Evolutionary conservation across 1,284 basidiomycete species (phyloP).

Genomic region (Phaffia rhodozyma): DNA sequence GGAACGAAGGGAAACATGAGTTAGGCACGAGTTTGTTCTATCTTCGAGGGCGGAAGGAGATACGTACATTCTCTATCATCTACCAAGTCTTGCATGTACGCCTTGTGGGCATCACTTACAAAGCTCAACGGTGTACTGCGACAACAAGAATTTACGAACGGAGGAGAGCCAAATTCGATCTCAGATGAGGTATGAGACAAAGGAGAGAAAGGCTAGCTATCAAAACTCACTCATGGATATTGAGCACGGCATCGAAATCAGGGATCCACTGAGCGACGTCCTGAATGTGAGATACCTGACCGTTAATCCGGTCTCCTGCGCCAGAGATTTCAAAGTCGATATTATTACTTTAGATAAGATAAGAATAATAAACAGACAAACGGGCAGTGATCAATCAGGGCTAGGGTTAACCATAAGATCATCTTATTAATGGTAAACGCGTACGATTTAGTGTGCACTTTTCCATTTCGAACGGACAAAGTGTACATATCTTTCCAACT

Average conservation of each 20-base stretch:
- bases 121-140: slow-evolving; percentile 38
- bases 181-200: slow-evolving; percentile 18
- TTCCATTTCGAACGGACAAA: slow-evolving; percentile 23
- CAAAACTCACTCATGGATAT: slow-evolving; percentile 24
- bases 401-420: not conserved
- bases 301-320: slow-evolving; percentile 26
- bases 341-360: slow-evolving; percentile 4
- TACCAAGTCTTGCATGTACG: slow-evolving; percentile 37
- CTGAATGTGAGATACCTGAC: slow-evolving; percentile 28
- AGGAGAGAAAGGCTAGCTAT: not conserved
- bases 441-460: slow-evolving; percentile 1
- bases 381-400: slow-evolving; percentile 31
- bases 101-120: slow-evolving; percentile 39
- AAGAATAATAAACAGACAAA: slow-evolving; percentile 26
- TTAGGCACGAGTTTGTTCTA: not conserved
- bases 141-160: not conserved
- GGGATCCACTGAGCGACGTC: slow-evolving; percentile 28
- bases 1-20: not conserved
- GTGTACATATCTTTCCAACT: slow-evolving; percentile 23
- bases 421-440: not conserved
- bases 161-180: slow-evolving; percentile 4
- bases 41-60: not conserved
- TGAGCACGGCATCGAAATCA: slow-evolving; percentile 29
- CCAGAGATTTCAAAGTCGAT: slow-evolving; percentile 24
- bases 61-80: slow-evolving; percentile 38